Conservation (phyloP, 768 basidiomycete genomes). For the Pleurotus tuoliensis region DNA sequence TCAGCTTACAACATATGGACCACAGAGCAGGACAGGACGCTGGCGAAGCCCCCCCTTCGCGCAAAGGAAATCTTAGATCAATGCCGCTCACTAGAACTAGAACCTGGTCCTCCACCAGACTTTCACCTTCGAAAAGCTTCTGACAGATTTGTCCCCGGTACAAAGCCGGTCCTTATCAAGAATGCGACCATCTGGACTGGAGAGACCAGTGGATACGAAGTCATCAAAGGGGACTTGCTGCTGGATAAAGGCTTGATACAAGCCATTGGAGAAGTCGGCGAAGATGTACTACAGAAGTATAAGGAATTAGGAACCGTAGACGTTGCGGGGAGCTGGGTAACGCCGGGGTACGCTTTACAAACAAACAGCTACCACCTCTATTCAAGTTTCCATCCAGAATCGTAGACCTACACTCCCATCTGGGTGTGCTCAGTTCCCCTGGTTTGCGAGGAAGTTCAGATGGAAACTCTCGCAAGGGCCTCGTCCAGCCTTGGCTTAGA, state of each 20-base stretch:
- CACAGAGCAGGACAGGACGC: background rate
- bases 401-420: constrained; percentile 64
- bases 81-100: constrained; percentile 51
- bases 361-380: constrained; percentile 13
- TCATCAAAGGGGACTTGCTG: constrained; percentile 60
- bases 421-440: constrained; percentile 54
- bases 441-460: constrained; percentile 49
- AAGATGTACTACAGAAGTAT: constrained; percentile 28
- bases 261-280: constrained; percentile 50
- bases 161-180: constrained; percentile 60
- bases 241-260: constrained; percentile 65
- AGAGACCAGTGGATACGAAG: constrained; percentile 46
- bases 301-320: constrained; percentile 52
- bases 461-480: constrained; percentile 48
- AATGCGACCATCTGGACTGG: constrained; percentile 72
- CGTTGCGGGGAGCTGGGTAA: constrained; percentile 64
- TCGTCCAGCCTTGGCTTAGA: constrained; percentile 58
- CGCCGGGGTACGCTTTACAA: constrained; percentile 55
- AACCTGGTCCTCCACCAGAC: constrained; percentile 34
- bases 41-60: constrained; percentile 16
- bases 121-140: constrained; percentile 45
- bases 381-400: constrained; percentile 21
- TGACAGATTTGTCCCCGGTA: constrained; percentile 65
- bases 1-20: constrained; percentile 1
- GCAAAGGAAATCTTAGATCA: constrained; percentile 32